Evolutionary conservation across 1,284 basidiomycete genomes (phyloP).

Genomic region (Moniliella sp.): DNA sequence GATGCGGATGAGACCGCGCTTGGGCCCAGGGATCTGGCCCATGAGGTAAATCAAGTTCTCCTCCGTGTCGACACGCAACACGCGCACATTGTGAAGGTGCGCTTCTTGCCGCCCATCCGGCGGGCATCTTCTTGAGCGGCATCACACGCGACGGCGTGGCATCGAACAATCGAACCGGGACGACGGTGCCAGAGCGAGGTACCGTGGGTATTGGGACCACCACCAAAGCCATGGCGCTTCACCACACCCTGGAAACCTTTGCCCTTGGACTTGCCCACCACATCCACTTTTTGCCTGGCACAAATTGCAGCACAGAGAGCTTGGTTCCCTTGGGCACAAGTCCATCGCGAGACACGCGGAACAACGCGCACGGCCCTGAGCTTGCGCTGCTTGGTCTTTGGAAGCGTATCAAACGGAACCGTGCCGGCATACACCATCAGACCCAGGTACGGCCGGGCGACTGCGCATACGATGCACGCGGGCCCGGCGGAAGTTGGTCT

Average conservation of each 20-base stretch:
- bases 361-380: conserved; percentile 73
- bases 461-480: conserved; percentile 1
- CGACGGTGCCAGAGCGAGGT: conserved; percentile 82
- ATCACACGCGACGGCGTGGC: conserved; percentile 66
- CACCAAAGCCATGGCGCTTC: conserved; percentile 87
- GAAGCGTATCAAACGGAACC: conserved; percentile 39
- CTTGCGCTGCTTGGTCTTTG: conserved; percentile 57
- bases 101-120: conserved; percentile 51
- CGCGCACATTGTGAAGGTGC: conserved; percentile 59
- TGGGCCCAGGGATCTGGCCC: conserved; percentile 41
- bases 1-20: conserved; percentile 37
- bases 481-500: too few relatives aligned
- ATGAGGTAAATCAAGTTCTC: conserved; percentile 70
- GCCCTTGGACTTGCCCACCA: conserved; percentile 73
- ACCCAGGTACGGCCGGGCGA: conserved; percentile 7
- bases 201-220: conserved; percentile 82
- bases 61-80: conserved; percentile 63
- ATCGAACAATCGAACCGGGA: conserved; percentile 75
- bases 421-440: conserved; percentile 37
- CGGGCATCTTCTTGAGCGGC: conserved; percentile 96
- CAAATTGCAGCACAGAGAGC: conserved; percentile 77
- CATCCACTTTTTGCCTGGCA: conserved; percentile 94
- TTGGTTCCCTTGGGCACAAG: conserved; percentile 71
- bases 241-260: conserved; percentile 93
- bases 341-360: conserved; percentile 66